Conservation (phyloP, 495 filamentous ascomycete species). For the Penicillium riverlandense region DNA sequence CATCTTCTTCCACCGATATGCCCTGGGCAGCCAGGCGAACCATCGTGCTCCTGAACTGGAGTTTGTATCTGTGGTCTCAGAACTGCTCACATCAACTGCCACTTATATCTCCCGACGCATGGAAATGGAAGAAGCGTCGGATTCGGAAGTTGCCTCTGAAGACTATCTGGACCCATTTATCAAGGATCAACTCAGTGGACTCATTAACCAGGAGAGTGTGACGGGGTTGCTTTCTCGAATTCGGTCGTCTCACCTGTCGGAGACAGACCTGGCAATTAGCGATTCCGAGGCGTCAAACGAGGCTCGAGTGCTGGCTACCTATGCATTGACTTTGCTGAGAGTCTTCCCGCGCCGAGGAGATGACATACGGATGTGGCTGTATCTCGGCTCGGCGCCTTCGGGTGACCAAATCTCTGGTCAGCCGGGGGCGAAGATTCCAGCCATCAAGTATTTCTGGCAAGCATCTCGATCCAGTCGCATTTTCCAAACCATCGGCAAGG, state of each 20-base stretch:
- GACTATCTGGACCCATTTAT: conserved; percentile 46
- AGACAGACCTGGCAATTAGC: conserved; percentile 15
- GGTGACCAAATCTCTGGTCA: conserved; percentile 24
- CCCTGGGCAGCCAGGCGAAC: conserved; percentile 33
- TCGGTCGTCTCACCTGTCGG: conserved; percentile 19
- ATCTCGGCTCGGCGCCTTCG: conserved; percentile 62
- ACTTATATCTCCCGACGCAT: conserved; percentile 48
- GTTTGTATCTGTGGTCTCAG: conserved; percentile 59
- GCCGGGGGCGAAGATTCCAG: conserved; percentile 46
- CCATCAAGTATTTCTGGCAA: conserved; percentile 86
- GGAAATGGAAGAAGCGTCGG: conserved; percentile 41
- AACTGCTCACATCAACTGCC: conserved; percentile 55
- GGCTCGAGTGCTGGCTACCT: conserved; percentile 72
- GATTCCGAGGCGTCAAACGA: conserved; percentile 42
- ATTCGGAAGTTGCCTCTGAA: conserved; percentile 15
- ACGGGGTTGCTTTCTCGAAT: conserved; percentile 48
- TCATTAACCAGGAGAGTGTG: conserved; percentile 61
- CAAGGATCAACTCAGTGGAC: conserved; percentile 50
- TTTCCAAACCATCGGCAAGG: conserved; percentile 56
- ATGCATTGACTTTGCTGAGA: conserved; percentile 76
- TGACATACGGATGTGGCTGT: conserved; percentile 95
- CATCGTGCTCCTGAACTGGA: conserved; percentile 44
- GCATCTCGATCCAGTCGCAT: conserved; percentile 59
- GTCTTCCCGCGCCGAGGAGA: conserved; percentile 79
- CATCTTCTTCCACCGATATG: conserved; percentile 61